Evolutionary conservation across 805 yeast genomes (phyloP), one percentile per base, ranked within the genome.

Genomic region (Ogataea nonfermentans): DNA sequence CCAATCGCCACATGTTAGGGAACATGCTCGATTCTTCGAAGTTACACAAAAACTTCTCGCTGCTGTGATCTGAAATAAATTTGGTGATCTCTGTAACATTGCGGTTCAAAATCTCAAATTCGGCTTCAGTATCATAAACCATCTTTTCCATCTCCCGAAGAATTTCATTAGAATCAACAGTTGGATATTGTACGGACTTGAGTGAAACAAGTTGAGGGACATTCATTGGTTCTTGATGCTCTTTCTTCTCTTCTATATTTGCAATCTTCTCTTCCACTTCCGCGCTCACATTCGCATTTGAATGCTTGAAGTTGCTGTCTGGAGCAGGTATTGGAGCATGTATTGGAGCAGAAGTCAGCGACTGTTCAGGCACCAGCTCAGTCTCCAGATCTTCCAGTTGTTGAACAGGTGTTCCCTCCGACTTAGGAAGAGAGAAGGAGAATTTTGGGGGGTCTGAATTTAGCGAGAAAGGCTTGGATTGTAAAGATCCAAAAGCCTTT

Each of bases 1-100:
- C 29, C 10, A 64, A 40, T 40, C 61, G 59, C 68, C 68, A 63
- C 20, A 37, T 48, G 1, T 46, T 35, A 2, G 62, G 60, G 29
- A 43, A 55, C 9, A 41, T 37, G 4, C 59, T 30, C 2, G 61
- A 51, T 3, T 33, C 37, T 14, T 48, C 44, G 9, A 49, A 24
- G 1, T 63, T 50, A 37, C 62, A 63, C 7, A 22, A 33, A 9
- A 50, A 14, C 4, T 39, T 39, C 1, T 36, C 39, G 11, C 49
- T 33, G 4, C 44, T 22, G 19, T 64, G 65, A 29, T 55, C 59
- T 3, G 23, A 15, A 11, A 65, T 23, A 29, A 55, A 64, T 6
- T 24, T 38, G n/a, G 43, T 47, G 13, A 57, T 28, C 2, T 44
- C 25, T 11, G 17, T 16, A 3, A 55, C 30, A 32, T 63, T 64